A percentile compares a stretch with the other conserved stretches of the same genome.
phyloP scores from a whole-genome alignment of 306 rosid species.

The Hippophae tibetana region DNA sequence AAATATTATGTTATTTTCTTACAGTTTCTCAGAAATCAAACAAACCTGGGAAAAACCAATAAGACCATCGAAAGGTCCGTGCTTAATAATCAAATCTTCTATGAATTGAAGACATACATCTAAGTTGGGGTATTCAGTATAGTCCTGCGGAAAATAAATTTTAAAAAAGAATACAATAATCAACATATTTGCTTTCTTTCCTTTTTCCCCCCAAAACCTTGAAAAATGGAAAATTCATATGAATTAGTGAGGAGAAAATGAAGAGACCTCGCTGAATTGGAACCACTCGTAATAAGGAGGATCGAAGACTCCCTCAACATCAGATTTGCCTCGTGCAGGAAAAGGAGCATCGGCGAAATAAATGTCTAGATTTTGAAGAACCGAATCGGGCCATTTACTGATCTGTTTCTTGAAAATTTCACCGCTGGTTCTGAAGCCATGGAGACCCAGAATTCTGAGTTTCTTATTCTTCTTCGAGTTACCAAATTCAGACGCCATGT shows the following conservation, averaged over 20 bases:
- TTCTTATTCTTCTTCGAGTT: constrained; percentile 16
- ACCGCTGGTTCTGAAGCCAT: constrained; percentile 81
- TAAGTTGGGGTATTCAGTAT: constrained; percentile 46
- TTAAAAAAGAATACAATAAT: background rate
- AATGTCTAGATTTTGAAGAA: constrained; percentile 44
- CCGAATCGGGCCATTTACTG: constrained; percentile 63
- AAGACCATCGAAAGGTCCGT: constrained; percentile 85
- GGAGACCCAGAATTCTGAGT: constrained; percentile 70
- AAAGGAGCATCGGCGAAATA: constrained; percentile 61
- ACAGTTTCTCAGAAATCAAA: background rate
- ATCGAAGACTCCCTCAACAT: constrained; percentile 72
- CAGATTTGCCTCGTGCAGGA: constrained; percentile 70
- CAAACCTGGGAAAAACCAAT: constrained; percentile 85
- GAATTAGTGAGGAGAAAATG: too few relatives aligned
- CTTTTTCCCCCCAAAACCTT: too few relatives aligned
- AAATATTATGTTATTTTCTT: background rate
- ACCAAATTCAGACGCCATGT: too few relatives aligned
- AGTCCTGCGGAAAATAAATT: constrained; percentile 32
- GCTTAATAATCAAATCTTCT: constrained; percentile 56
- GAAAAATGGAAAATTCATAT: background rate
- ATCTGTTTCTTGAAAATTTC: constrained; percentile 57
- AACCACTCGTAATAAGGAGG: constrained; percentile 97
- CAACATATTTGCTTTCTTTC: background rate
- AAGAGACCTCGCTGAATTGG: constrained; percentile 61
- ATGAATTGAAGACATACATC: constrained; percentile 53